Evolutionary conservation across 1,284 basidiomycete species (phyloP), one percentile per base, ranked within the genome.

Genomic region (Rhodotorula sp.): DNA sequence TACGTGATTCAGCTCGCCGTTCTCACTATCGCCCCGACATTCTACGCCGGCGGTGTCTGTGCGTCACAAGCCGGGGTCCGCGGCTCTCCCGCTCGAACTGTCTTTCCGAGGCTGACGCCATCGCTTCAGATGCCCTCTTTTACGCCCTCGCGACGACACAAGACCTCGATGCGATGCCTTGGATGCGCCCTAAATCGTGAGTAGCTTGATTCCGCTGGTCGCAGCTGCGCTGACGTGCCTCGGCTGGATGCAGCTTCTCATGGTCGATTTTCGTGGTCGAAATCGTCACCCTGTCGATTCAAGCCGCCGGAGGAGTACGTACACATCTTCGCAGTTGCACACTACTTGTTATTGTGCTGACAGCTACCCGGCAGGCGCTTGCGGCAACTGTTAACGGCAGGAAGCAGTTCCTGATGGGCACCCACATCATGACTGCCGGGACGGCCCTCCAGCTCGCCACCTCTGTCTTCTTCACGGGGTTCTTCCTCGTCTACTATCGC

Each of bases 1-100:
- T 67, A 62, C 46, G 52, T 67, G 14, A 21, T 6, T 3, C 67
- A 68, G 43, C 67, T 63, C 15, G 67, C 67, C 6, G 43, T 48
- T 12, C 46, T 68, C 2, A 68, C 62, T 5, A 49, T 63, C 57
- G 67, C 52, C 2, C 67, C 67, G 26, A 68, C 67, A 0, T 63
- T 68, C 48, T 68, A 58, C 43, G 49, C 67, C 20, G 62, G 56
- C 14, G 62, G 26, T 1, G 58, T 68, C 34, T 68, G 66, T 68
- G 26, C 31, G 66, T 46, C 15, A 14, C 54, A 7, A 7, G 26
- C 12, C n/a, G 23, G 39, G 39, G 39, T 8, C 39, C 8, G 39
- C 39, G 39, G 39, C 39, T 39, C 39, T 39, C 39, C 5, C 26
- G 3, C n/a, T 29, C 54, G n/a, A 54, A 21, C 52, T 6, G n/a